Percentiles rank a stretch among this genome's conserved stretches.
phyloP scores from a whole-genome alignment of 495 filamentous ascomycete species.

The Hypomontagnella submonticulosa region DNA sequence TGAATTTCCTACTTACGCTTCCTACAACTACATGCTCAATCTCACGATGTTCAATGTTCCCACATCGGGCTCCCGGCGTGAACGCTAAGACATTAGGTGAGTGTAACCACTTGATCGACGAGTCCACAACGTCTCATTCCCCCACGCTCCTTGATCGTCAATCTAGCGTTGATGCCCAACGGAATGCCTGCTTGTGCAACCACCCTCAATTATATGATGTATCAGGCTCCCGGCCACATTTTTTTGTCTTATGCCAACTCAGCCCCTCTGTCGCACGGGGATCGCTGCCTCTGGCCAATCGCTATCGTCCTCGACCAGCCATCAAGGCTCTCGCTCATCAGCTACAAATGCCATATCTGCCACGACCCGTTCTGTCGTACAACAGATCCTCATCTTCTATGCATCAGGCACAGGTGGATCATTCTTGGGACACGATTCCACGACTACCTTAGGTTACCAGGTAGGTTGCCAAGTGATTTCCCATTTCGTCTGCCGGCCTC shows the following conservation, averaged over 20 bases:
- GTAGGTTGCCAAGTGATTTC: slow-evolving; percentile 16
- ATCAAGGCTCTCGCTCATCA: slow-evolving; percentile 17
- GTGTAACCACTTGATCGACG: slow-evolving; percentile 24
- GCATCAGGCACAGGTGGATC: slow-evolving; percentile 39
- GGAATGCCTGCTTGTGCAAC: slow-evolving; percentile 25
- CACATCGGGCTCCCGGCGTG: slow-evolving; percentile 15
- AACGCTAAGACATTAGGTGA: slow-evolving; percentile 26
- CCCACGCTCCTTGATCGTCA: slow-evolving; percentile 38
- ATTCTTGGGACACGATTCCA: slow-evolving; percentile 20
- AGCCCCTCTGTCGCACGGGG: slow-evolving; percentile 26
- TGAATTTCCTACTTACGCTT: slow-evolving; percentile 19
- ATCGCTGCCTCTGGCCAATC: slow-evolving; percentile 33
- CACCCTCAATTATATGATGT: slow-evolving; percentile 21
- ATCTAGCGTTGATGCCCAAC: slow-evolving; percentile 44
- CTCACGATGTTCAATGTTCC: slow-evolving; percentile 22
- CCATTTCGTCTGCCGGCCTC: slow-evolving; percentile 9
- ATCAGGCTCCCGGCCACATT: slow-evolving; percentile 36
- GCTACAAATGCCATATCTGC: slow-evolving; percentile 20
- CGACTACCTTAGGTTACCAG: not conserved
- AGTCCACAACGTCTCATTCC: slow-evolving; percentile 29
- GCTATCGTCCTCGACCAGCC: slow-evolving; percentile 17
- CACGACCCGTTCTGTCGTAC: slow-evolving; percentile 44
- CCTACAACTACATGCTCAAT: slow-evolving; percentile 23
- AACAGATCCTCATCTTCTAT: slow-evolving; percentile 35
- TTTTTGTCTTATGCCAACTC: slow-evolving; percentile 37